These are phyloP conservation scores for Lecanicillium sp. DNA, from an alignment of 2,329 filamentous ascomycete species.

Conservation along the genomic window DNA sequence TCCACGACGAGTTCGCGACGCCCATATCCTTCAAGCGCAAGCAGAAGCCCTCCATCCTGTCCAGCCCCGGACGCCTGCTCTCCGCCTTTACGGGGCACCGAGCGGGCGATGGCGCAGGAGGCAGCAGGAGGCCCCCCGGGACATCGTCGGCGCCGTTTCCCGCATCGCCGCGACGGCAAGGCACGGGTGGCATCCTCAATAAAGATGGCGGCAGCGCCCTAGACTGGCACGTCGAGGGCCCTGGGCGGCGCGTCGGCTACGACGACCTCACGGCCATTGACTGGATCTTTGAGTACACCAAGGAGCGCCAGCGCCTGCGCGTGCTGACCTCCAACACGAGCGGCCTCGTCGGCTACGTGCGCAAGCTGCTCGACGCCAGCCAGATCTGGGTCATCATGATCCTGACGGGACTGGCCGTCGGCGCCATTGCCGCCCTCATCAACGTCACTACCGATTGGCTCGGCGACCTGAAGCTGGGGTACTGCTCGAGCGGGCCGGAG, in stretches of 20 bases:
- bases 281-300: conserved; percentile 99
- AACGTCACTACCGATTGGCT: conserved; percentile 91
- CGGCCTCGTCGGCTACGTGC: conserved; percentile 66
- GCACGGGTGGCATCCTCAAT: background rate
- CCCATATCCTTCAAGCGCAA: conserved; percentile 68
- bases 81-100: conserved; percentile 38
- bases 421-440: conserved; percentile 79
- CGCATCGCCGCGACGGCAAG: background rate
- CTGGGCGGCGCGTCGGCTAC: conserved; percentile 84
- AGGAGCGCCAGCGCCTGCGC: conserved; percentile 84
- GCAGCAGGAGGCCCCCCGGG: conserved; percentile 15
- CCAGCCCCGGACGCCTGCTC: conserved; percentile 42
- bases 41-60: conserved; percentile 45
- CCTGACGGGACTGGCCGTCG: conserved; percentile 76
- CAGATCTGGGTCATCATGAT: conserved; percentile 91
- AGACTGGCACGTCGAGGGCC: conserved; percentile 89
- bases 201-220: conserved; percentile 35
- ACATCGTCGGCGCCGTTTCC: background rate
- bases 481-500: conserved; percentile 67
- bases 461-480: conserved; percentile 84
- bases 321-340: conserved; percentile 63
- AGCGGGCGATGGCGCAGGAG: conserved; percentile 18
- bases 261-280: conserved; percentile 96
- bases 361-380: conserved; percentile 71
- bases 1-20: conserved; percentile 43